Base-by-base conservation (phyloP, 176 grass and related monocot genomes). In the Juncus effusus region DNA sequence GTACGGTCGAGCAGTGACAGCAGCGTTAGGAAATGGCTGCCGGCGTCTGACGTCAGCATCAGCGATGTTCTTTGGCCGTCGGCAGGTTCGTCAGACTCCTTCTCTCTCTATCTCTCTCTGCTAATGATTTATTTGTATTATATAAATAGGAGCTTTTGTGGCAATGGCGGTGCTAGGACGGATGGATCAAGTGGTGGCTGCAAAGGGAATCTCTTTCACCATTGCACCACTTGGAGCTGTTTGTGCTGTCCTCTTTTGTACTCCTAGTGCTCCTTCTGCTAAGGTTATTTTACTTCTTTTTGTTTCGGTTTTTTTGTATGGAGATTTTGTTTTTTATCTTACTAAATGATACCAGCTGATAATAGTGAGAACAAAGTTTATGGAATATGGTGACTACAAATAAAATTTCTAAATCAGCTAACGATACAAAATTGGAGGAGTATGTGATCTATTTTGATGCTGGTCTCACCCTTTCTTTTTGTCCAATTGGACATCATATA, bases 41-140 rank as follows among this genome's bases (percentile, higher is more conserved):
- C 40, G 41, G 67, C 65, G 7, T 16, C 54, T 63, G 52, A 76
- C 36, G 50, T 89, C 73, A 86, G 74, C 68, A 37, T 81, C 78
- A 89, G 93, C 69, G 93, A 97, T 35, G 82, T 97, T 14, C 56
- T 97, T 16, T 97, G 93, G 93, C 93, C 93, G 3, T 92, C 88
- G 3, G 93, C 93, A 67, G 88, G 93, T 97, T 37, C 63, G 61
- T 36, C 10, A 10, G 42, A 64, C 16, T 40, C 11, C 35, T 11
- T 47, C 12, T 8, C 10, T 36, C 3, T 49, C 15, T 14, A 10
- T 42, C 8, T 45, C 16, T 28, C 44, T 47, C 9, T 47, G 53
- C 37, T 3, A 36, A 3, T 36, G 0, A 1, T 16, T 40, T 38
- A 40, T 12, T 47, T 47, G 44, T 47, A 47, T 47, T 47, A 59